Conservation (phyloP, 345 rosid genomes). For the Clarkia xantiana region DNA sequence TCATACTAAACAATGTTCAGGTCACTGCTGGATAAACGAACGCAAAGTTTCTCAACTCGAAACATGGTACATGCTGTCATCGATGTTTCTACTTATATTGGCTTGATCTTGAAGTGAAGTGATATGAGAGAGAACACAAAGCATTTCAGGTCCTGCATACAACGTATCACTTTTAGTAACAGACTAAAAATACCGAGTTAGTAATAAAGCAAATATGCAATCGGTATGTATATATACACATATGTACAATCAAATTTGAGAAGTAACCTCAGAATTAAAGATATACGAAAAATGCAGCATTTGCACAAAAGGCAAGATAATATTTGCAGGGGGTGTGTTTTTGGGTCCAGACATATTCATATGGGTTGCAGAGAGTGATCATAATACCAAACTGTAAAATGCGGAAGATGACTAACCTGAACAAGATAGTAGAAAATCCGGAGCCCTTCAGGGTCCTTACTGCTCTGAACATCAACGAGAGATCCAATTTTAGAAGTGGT, state of each 20-base stretch:
- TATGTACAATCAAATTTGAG: too few relatives aligned
- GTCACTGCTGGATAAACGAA: too few relatives aligned
- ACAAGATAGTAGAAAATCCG: constrained; percentile 96
- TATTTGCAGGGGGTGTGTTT: too few relatives aligned
- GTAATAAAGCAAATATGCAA: background rate
- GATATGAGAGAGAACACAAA: constrained; percentile 98
- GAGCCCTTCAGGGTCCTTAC: constrained; percentile 97
- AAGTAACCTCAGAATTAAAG: too few relatives aligned
- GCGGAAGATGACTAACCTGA: constrained; percentile 44
- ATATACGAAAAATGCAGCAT: too few relatives aligned
- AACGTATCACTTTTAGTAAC: background rate
- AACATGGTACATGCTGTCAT: too few relatives aligned
- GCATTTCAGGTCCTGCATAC: constrained; percentile 96
- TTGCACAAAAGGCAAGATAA: too few relatives aligned
- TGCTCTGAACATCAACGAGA: constrained; percentile 86
- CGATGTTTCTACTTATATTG: constrained; percentile 29
- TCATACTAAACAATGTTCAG: too few relatives aligned
- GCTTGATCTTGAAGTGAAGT: constrained; percentile 99
- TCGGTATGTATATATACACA: too few relatives aligned
- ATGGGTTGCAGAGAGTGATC: too few relatives aligned
- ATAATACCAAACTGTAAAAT: background rate
- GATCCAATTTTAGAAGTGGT: constrained; percentile 96
- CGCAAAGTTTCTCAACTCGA: too few relatives aligned
- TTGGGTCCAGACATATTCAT: too few relatives aligned
- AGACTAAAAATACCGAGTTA: background rate